Conservation (phyloP, 768 basidiomycete genomes). For the Naganishia vaughanmartiniae region DNA sequence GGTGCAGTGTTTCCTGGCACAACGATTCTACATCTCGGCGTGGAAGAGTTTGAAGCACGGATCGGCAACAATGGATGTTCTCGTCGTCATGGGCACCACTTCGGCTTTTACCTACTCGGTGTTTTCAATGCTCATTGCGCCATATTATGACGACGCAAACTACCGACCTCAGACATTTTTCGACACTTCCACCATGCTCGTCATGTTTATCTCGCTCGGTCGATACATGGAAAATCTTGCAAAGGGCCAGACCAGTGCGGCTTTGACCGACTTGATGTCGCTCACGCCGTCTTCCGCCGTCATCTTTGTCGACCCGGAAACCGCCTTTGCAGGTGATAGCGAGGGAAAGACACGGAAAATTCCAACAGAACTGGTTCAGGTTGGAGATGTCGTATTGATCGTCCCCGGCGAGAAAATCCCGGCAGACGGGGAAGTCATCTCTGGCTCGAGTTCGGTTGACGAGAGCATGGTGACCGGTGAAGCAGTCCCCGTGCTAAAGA, state of each 20-base stretch:
- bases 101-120: conserved; percentile 91
- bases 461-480: conserved; percentile 99
- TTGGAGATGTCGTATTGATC: conserved; percentile 86
- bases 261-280: conserved; percentile 92
- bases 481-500: conserved; percentile 81
- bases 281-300: conserved; percentile 92
- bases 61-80: conserved; percentile 94
- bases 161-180: conserved; percentile 88
- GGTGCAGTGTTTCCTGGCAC: conserved; percentile 87
- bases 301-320: conserved; percentile 75
- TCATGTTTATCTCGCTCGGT: conserved; percentile 94
- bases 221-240: conserved; percentile 94
- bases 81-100: conserved; percentile 90
- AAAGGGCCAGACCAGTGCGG: conserved; percentile 94
- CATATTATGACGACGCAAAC: conserved; percentile 56
- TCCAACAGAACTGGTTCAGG: conserved; percentile 88
- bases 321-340: conserved; percentile 33
- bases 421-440: conserved; percentile 85
- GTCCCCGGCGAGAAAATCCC: conserved; percentile 96
- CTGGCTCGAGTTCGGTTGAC: conserved; percentile 82
- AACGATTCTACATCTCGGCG: conserved; percentile 80
- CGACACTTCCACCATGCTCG: conserved; percentile 97
- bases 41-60: conserved; percentile 87
- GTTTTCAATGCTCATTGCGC: conserved; percentile 64
- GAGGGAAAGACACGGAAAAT: conserved; percentile 67